phyloP scores from a whole-genome alignment of 2,329 filamentous ascomycete species.

The Zymoseptoria passerinii region DNA sequence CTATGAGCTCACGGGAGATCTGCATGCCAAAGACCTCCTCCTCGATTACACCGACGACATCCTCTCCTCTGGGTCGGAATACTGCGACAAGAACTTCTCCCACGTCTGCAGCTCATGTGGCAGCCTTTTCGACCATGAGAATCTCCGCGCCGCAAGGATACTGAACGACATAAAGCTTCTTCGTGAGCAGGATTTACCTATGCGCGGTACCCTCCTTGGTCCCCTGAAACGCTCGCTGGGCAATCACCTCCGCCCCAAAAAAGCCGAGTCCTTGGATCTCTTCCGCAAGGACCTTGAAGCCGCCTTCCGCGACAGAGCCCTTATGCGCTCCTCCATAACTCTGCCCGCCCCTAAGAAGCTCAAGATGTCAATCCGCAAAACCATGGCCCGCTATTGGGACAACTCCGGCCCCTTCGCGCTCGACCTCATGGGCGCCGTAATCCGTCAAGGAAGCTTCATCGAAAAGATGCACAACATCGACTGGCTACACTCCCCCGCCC shows the following conservation, averaged over 20 bases:
- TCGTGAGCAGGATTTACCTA: constrained; percentile 41
- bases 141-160: constrained; percentile 56
- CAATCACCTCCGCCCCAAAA: constrained; percentile 28
- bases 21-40: constrained; percentile 3
- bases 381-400: constrained; percentile 64
- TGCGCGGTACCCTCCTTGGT: constrained; percentile 61
- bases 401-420: constrained; percentile 58
- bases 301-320: constrained; percentile 32
- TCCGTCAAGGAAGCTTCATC: constrained; percentile 57
- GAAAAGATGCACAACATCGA: constrained; percentile 70
- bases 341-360: not conserved
- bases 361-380: constrained; percentile 47
- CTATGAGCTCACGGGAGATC: not conserved
- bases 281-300: constrained; percentile 46
- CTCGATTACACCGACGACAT: constrained; percentile 30
- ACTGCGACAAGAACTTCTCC: constrained; percentile 50
- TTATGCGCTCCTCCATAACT: constrained; percentile 34
- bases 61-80: constrained; percentile 45
- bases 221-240: constrained; percentile 42
- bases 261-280: constrained; percentile 18
- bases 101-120: constrained; percentile 46
- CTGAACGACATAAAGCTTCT: constrained; percentile 47
- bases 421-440: constrained; percentile 56
- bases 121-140: constrained; percentile 46
- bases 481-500: constrained; percentile 66